Base-by-base conservation (phyloP, 1,139 yeast species). In the Geotrichum candidum region DNA sequence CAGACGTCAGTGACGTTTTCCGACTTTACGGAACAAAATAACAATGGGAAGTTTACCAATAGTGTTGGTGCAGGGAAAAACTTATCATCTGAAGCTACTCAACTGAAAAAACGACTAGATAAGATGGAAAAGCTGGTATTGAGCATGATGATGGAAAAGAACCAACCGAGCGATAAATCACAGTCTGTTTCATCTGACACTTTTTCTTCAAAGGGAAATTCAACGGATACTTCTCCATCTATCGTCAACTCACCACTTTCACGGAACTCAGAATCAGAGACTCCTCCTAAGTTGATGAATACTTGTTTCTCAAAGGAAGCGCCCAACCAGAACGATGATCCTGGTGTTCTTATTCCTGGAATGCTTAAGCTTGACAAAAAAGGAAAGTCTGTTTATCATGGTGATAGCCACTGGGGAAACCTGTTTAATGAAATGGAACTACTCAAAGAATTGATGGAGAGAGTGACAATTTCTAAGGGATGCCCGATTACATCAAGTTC, bases 391-490 rank as follows among this genome's bases (percentile, higher is more conserved):
- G 66, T 74, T 11, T 74, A 74, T 61, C 76, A 74, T 54, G 77
- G 77, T 7, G 76, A 72, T 56, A 73, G 75, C 10, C 76, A 74
- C 61, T 74, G 77, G 77, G 74, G 72, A 2, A 68, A 71, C 35
- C 60, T 73, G 56, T 66, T 74, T 46, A 68, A 70, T 53, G 76
- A 74, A 56, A 67, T 74, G 27, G 66, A 65, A 22, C 59, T 52
- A 35, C 57, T 60, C 22, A 59, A 60, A 53, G 62, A 56, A 6
- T 38, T 60, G n/a, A 51, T 60, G 29, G 31, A 51, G 15, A 56
- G 52, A 6, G 23, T 60, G 51, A 22, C 53, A 7, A 18, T 41
- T 10, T 6, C 46, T 11, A 53, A 18, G 4, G 33, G 55, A n/a
- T 48, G 15, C 18, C 9, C 46, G 3, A 9, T 38, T 4, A 18